Conservation (phyloP, 352 stramenopile species). For the Plasmopara halstedii region DNA sequence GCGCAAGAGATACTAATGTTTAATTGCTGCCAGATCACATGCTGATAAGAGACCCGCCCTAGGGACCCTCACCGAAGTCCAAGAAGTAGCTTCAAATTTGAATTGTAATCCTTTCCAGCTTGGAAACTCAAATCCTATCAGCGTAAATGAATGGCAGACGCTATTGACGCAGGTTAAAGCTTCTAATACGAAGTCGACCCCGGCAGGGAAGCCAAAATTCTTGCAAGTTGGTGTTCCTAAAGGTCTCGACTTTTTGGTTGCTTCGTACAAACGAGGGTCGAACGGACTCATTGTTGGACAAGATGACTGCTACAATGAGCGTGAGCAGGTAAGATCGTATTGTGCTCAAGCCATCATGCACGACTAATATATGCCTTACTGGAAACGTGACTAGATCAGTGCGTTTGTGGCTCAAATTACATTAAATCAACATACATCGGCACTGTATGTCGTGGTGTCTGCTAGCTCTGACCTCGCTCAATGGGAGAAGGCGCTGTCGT, state of each 20-base stretch:
- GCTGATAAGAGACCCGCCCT: constrained; percentile 9
- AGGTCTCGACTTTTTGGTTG: constrained; percentile 8
- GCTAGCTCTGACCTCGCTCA: constrained; percentile 23
- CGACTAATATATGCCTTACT: constrained; percentile 2
- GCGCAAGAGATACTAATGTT: constrained; percentile 1
- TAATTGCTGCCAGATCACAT: constrained; percentile 19
- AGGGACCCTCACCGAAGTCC: constrained; percentile 1
- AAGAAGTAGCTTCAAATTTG: constrained; percentile 1
- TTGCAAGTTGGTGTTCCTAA: constrained; percentile 1
- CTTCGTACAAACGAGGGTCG: constrained; percentile 21
- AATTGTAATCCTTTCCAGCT: constrained; percentile 25
- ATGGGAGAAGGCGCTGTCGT: constrained; percentile 34
- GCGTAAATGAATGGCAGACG: constrained; percentile 11
- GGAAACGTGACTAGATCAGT: constrained; percentile 18
- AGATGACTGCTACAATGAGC: constrained; percentile 14
- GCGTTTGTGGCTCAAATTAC: constrained; percentile 24
- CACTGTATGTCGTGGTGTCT: constrained; percentile 42
- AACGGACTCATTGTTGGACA: constrained; percentile 23
- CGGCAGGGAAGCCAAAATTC: neutral
- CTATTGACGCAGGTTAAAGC: constrained; percentile 20
- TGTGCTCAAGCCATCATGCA: neutral
- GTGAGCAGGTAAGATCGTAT: constrained; percentile 15
- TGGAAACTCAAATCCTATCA: neutral
- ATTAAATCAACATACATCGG: constrained; percentile 18
- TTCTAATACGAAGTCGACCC: constrained; percentile 13